Percentiles rank a stretch among this genome's conserved stretches.
Evolutionary conservation across 139 green algal species (phyloP).

Genomic region (Nannochloris sp.): DNA sequence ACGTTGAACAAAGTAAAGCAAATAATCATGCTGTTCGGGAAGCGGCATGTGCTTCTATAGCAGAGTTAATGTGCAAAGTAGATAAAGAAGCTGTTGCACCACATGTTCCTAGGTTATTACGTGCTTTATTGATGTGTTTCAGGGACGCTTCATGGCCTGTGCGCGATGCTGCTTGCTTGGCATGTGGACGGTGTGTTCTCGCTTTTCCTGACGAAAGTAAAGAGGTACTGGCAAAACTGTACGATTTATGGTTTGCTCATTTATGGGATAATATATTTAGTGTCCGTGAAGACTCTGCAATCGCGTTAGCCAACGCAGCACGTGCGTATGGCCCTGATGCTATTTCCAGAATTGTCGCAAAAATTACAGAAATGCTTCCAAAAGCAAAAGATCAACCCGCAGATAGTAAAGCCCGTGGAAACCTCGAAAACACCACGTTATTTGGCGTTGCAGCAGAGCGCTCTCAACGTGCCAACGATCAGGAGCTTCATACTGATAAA

Average conservation of each 20-base stretch:
- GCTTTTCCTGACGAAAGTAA: conserved; percentile 50
- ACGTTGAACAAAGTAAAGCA: conserved; percentile 61
- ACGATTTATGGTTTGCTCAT: conserved; percentile 69
- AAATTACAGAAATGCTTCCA: conserved; percentile 44
- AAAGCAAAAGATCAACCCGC: conserved; percentile 54
- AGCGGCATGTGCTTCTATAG: conserved; percentile 85
- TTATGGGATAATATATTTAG: conserved; percentile 86
- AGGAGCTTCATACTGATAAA: conserved; percentile 48
- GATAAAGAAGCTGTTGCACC: conserved; percentile 48
- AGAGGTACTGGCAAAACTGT: conserved; percentile 47
- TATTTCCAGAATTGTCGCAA: conserved; percentile 23
- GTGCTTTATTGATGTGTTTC: conserved; percentile 61
- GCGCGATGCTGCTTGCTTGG: conserved; percentile 41
- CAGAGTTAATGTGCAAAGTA: conserved; percentile 83
- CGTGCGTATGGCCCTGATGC: conserved; percentile 44
- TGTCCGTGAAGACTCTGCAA: conserved; percentile 66
- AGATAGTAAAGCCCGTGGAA: conserved; percentile 38
- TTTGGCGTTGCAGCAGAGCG: conserved; percentile 54
- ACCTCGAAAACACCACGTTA: conserved; percentile 53
- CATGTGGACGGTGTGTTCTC: conserved; percentile 40
- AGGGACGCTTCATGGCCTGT: conserved; percentile 84
- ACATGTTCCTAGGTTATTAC: conserved; percentile 58
- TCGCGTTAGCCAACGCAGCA: conserved; percentile 48
- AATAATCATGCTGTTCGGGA: conserved; percentile 86
- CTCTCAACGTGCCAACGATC: conserved; percentile 35